These are phyloP conservation scores for Tuctoria greenei DNA, from an alignment of 176 grass and related monocot species.

Conservation along the genomic window DNA sequence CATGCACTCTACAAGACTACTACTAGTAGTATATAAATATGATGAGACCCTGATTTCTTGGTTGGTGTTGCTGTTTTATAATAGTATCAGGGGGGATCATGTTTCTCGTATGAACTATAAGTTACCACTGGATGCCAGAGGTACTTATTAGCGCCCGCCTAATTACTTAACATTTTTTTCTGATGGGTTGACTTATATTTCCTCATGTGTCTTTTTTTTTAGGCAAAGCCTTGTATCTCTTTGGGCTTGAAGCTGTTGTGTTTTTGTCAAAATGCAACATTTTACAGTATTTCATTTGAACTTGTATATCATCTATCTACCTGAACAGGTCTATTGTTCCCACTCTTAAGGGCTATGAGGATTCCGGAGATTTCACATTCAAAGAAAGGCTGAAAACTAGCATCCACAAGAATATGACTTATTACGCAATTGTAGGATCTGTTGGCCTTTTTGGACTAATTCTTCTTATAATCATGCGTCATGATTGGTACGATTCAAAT, in stretches of 20 bases:
- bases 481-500: slow-evolving; percentile 28
- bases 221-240: neutral
- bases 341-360: slow-evolving; percentile 75
- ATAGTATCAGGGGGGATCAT: slow-evolving; percentile 4
- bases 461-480: slow-evolving; percentile 56
- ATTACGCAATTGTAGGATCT: slow-evolving; percentile 62
- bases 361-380: slow-evolving; percentile 43
- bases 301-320: slow-evolving; percentile 28
- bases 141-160: too few species aligned
- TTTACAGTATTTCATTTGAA: slow-evolving; percentile 25
- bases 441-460: slow-evolving; percentile 64
- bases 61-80: neutral
- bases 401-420: slow-evolving; percentile 55
- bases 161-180: neutral
- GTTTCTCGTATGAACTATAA: neutral
- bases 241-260: neutral
- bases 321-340: slow-evolving; percentile 77
- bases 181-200: neutral
- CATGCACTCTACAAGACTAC: neutral
- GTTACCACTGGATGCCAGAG: neutral
- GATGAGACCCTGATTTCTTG: neutral
- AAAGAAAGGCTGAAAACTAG: slow-evolving; percentile 60
- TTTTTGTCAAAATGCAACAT: neutral
- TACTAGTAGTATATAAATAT: neutral
- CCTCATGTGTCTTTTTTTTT: neutral